Conservation (phyloP, 257 asterid genomes). For the Nicotiana tomentosiformis region DNA sequence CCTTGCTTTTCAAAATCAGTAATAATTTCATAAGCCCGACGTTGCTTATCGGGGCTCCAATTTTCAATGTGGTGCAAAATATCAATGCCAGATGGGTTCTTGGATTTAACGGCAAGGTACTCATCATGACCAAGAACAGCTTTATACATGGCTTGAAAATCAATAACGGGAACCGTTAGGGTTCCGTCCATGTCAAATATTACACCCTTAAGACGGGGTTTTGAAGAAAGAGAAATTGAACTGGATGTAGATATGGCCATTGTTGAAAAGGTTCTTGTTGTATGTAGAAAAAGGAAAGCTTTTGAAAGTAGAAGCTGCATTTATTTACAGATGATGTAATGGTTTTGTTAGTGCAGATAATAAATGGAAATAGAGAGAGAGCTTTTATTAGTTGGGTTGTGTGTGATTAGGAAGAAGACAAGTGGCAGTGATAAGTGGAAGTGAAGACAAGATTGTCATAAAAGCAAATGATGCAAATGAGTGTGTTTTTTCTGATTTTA, state of each 20-base stretch:
- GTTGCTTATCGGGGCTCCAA: conserved; percentile 75
- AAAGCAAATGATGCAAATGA: not conserved
- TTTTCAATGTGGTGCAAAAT: conserved; percentile 75
- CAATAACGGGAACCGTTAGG: conserved; percentile 85
- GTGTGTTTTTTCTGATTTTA: not conserved
- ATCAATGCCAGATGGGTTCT: conserved; percentile 74
- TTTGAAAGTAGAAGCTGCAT: conserved; percentile 28
- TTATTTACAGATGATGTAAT: not conserved
- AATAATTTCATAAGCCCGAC: conserved; percentile 54
- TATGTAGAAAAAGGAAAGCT: conserved; percentile 14
- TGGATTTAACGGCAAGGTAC: conserved; percentile 37
- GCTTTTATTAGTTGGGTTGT: not conserved
- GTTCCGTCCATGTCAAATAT: conserved; percentile 99
- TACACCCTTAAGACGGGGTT: conserved; percentile 66
- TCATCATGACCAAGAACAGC: conserved; percentile 82
- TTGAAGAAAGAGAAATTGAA: conserved; percentile 17
- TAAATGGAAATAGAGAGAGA: not conserved
- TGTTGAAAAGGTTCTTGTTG: conserved; percentile 27
- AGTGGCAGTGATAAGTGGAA: not conserved
- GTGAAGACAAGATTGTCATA: not conserved
- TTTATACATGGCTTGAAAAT: conserved; percentile 81
- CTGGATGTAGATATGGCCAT: conserved; percentile 41
- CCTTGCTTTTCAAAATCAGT: conserved; percentile 84
- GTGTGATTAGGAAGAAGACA: not conserved
- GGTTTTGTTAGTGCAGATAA: not conserved